Conservation (phyloP, 1,284 basidiomycete species). For the Trichosporon sp. region DNA sequence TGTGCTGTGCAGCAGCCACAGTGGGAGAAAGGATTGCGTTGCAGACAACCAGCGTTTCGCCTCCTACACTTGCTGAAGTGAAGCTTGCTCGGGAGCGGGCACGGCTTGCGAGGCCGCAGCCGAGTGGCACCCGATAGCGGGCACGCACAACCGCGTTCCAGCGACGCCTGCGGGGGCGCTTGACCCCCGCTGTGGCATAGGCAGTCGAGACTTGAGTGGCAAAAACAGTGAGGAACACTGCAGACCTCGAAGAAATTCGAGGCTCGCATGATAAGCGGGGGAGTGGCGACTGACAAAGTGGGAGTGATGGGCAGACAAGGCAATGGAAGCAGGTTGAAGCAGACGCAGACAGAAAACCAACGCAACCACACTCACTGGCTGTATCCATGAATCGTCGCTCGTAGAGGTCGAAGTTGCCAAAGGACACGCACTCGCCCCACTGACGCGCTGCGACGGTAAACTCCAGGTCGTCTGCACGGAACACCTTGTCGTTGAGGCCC, state of each 20-base stretch:
- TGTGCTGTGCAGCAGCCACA: too few relatives aligned
- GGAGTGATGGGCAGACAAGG: neutral
- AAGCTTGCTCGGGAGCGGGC: too few relatives aligned
- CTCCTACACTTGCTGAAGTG: too few relatives aligned
- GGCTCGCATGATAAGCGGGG: too few relatives aligned
- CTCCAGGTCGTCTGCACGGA: conserved; percentile 84
- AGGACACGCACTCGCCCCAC: conserved; percentile 91
- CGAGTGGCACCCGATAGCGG: neutral
- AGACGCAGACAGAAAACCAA: neutral
- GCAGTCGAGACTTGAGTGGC: neutral
- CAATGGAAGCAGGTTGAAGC: neutral
- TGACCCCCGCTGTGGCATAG: neutral
- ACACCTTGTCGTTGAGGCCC: conserved; percentile 71
- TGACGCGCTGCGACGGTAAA: conserved; percentile 93
- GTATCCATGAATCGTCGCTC: conserved; percentile 75
- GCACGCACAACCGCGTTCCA: too few relatives aligned
- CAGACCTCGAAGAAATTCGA: neutral
- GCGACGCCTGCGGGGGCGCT: too few relatives aligned
- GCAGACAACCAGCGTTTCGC: neutral
- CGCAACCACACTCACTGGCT: conserved; percentile 48
- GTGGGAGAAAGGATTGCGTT: neutral
- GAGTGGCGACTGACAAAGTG: neutral
- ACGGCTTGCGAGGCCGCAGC: neutral
- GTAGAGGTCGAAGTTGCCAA: conserved; percentile 89
- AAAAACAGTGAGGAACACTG: neutral